Conservation (phyloP, 2,329 filamentous ascomycete species). For the Parastagonospora nodorum region DNA sequence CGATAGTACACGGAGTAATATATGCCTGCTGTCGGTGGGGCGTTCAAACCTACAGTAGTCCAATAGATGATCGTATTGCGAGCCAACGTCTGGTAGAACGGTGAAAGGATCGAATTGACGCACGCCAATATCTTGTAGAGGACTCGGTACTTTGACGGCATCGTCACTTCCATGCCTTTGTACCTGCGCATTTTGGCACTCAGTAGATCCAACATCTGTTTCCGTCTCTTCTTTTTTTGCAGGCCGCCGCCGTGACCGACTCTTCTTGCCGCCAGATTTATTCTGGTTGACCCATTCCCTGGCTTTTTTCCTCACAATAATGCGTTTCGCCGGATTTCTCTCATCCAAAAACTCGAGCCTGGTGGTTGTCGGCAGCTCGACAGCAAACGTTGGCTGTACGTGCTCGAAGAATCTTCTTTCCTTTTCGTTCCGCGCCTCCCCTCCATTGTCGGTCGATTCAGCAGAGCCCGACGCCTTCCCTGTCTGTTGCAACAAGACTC, state of each 20-base stretch:
- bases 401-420: slow-evolving; percentile 26
- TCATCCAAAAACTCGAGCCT: slow-evolving; percentile 29
- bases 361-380: slow-evolving; percentile 14
- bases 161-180: slow-evolving; percentile 1
- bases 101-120: slow-evolving; percentile 24
- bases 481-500: too few relatives aligned
- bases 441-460: neutral
- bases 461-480: too few relatives aligned
- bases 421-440: slow-evolving; percentile 11
- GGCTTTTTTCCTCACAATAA: slow-evolving; percentile 30
- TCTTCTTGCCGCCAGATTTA: slow-evolving; percentile 11
- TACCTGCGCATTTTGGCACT: neutral
- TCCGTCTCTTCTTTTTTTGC: slow-evolving; percentile 2
- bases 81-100: slow-evolving; percentile 21
- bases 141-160: neutral
- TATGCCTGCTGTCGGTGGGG: too few relatives aligned
- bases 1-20: too few relatives aligned
- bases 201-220: slow-evolving; percentile 2
- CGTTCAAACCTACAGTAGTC: slow-evolving; percentile 22
- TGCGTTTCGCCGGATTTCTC: slow-evolving; percentile 24
- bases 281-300: slow-evolving; percentile 33
- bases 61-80: slow-evolving; percentile 30
- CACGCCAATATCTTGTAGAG: slow-evolving; percentile 5
- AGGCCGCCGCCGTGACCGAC: neutral
- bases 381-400: slow-evolving; percentile 26